Conservation (phyloP, 176 grass and related monocot genomes). For the Echinochloa phyllopogon region DNA sequence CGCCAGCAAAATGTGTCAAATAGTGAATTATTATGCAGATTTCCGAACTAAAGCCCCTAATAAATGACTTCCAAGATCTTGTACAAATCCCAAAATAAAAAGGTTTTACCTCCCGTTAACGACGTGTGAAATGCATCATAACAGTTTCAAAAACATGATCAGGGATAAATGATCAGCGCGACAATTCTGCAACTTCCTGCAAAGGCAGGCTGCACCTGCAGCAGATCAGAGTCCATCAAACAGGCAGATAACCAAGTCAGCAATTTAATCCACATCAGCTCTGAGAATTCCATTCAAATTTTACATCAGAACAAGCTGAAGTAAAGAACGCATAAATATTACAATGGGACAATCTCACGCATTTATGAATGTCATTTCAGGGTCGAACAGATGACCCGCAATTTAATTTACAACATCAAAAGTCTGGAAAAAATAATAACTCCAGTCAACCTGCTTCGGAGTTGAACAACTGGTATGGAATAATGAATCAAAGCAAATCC, state of each 20-base stretch:
- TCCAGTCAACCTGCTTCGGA: conserved; percentile 37
- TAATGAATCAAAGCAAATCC: conserved; percentile 34
- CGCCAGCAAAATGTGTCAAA: no score
- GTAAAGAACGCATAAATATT: conserved; percentile 36
- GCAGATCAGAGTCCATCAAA: background rate
- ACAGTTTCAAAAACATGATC: background rate
- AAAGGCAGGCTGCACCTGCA: background rate
- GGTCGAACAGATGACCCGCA: conserved; percentile 35
- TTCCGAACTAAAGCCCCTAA: no score
- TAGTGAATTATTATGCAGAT: no score
- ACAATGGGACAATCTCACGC: conserved; percentile 26
- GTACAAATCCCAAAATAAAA: no score
- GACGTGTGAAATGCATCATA: no score
- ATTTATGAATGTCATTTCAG: conserved; percentile 39
- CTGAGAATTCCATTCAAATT: conserved; percentile 12
- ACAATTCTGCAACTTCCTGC: background rate
- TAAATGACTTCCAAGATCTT: no score
- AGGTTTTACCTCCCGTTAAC: no score
- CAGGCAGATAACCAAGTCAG: background rate
- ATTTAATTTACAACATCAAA: conserved; percentile 57
- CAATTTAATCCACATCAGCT: background rate
- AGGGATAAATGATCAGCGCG: background rate
- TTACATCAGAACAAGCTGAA: conserved; percentile 21
- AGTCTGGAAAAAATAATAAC: conserved; percentile 37
- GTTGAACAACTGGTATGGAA: conserved; percentile 28